Evolutionary conservation across 139 green algal species (phyloP), one percentile per base, ranked within the genome.

Genomic region (Coccomyxa sp.): DNA sequence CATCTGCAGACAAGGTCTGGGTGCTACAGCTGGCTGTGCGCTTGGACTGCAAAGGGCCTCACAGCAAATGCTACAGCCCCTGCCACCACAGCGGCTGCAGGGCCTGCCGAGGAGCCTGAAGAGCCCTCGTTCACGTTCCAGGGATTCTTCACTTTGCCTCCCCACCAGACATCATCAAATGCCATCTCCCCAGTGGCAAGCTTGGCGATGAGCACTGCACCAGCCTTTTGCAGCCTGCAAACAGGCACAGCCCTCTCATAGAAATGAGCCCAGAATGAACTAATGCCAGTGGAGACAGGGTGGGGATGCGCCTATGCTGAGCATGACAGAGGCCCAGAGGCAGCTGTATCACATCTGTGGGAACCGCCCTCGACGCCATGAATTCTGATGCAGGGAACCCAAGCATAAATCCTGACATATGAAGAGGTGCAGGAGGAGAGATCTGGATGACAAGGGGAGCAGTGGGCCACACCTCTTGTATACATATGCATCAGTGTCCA

Each of bases 121-220:
- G 44, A 75, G 18, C 69, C 70, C 40, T 85, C 69, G 33, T 39
- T 41, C 16, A 85, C 75, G 77, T 85, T 85, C 81, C 81, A 85
- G 16, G 81, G 81, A 64, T 85, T 85, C n/a, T 74, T 74, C 35
- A 74, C 70, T 35, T 55, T 54, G n/a, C 81, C 81, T 71, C 70
- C 73, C 39, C 76, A 85, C 81, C 81, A 85, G 31, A 85, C 81
- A 29, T 85, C 81, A 34, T 81, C 77, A 24, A 73, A 85, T 5
- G 81, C 81, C 81, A 85, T 85, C 68, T 80, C 81, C 8, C 81
- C 81, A 27, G 76, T 85, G 6, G 76, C 76, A 33, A 85, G 76
- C 44, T 85, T 85, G 29, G 81, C 81, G 1, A 85, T n/a, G 33
- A 82, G 69, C 37, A 85, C 81, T 22, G 81, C 81, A 14, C 81